Base-by-base conservation (phyloP, 169 alveolate species). In the Cyclospora cayetanensis region DNA sequence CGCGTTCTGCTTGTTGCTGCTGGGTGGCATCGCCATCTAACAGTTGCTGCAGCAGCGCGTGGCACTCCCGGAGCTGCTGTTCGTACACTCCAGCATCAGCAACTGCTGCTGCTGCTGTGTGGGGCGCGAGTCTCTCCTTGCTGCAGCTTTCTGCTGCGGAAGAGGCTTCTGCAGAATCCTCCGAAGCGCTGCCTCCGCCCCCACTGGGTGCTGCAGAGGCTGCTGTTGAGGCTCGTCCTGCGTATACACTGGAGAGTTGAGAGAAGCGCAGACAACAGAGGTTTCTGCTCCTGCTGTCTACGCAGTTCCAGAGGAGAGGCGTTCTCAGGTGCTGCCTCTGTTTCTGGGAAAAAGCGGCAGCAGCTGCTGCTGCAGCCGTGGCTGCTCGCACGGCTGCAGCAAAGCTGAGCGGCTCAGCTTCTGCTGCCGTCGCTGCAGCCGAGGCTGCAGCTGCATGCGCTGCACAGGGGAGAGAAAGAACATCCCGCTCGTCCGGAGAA, bases 11-110 rank as follows among this genome's bases (percentile, higher is more conserved):
- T 2, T 74, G 85, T 63, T 74, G 85, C 85, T 74, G 85, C 85
- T 74, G 85, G 65, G 25, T 41, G 20, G 85, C 65, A 39, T 74
- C 85, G 5, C 85, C 85, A 29, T 27, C 85, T 1, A 74, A 41
- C 41, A 74, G 85, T 63, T 74, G 85, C 85, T 74, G 85, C 34
- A 60, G 72, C 72, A 60, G 72, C 42, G 72, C 72, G 31, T 60
- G 72, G 42, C 72, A 60, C 72, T 60, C 72, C 34, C 27, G 72
- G 35, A 60, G 72, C 72, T 60, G 72, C 72, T 60, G 72, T n/a
- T 20, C 72, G 31, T 60, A 60, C 34, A 60, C 27, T 31, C 27
- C 72, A 60, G 72, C 27, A n/a, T 9, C 72, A 9, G 35, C 72
- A 5, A 7, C 34, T 1, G 34, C 72, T 20, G 72, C 72, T 20